A percentile compares a stretch with the other conserved stretches of the same genome.
These are phyloP conservation scores for Candida incommunis DNA, from an alignment of 805 yeast genomes.

Conservation along the genomic window DNA sequence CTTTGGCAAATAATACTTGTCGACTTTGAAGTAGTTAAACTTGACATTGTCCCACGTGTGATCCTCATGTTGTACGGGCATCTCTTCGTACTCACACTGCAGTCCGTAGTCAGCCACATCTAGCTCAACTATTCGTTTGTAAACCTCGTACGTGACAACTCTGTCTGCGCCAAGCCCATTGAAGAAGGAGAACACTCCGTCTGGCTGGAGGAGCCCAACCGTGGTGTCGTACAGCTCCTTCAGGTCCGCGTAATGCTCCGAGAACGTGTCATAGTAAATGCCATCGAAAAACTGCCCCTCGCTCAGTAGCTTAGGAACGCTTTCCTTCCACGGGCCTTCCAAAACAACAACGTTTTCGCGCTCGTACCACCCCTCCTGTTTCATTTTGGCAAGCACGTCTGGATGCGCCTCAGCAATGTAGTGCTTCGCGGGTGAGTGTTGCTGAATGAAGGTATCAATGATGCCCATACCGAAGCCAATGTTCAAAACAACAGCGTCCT, in stretches of 20 bases:
- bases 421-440: constrained; percentile 46
- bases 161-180: constrained; percentile 83
- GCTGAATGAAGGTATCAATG: constrained; percentile 66
- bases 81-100: constrained; percentile 34
- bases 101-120: constrained; percentile 75
- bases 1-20: constrained; percentile 20
- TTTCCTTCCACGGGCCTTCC: constrained; percentile 90
- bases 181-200: constrained; percentile 80
- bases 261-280: constrained; percentile 84
- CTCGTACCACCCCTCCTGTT: constrained; percentile 69
- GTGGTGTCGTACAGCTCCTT: constrained; percentile 66
- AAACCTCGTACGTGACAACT: constrained; percentile 66
- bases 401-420: constrained; percentile 94
- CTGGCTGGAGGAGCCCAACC: constrained; percentile 70
- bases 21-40: constrained; percentile 21
- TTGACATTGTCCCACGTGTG: constrained; percentile 22
- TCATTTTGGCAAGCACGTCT: constrained; percentile 60
- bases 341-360: constrained; percentile 57
- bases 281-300: constrained; percentile 72
- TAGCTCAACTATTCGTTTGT: constrained; percentile 63
- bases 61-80: constrained; percentile 21
- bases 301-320: constrained; percentile 48
- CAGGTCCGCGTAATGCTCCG: constrained; percentile 86
- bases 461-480: constrained; percentile 98
- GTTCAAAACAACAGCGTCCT: constrained; percentile 42